Percentiles rank a stretch among this genome's conserved stretches.
phyloP scores from a whole-genome alignment of 2,329 filamentous ascomycete genomes.

The Penicillium sp. region DNA sequence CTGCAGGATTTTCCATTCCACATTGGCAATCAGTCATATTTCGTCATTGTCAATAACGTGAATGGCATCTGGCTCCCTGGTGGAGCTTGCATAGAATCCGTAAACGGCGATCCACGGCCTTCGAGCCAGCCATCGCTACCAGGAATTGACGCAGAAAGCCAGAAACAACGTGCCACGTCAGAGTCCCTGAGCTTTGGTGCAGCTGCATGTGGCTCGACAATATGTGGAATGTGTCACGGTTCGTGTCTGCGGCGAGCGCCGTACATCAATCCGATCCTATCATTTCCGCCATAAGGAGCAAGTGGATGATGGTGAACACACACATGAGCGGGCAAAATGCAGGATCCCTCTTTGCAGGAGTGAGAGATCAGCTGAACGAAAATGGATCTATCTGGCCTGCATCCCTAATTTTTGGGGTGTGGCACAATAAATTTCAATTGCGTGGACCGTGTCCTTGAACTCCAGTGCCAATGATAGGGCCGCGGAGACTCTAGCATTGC shows the following conservation, averaged over 20 bases:
- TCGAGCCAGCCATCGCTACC: constrained; percentile 23
- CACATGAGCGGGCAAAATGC: constrained; percentile 37
- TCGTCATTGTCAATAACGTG: constrained; percentile 10
- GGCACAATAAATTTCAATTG: constrained; percentile 20
- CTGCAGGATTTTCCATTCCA: constrained; percentile 5
- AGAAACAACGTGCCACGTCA: constrained; percentile 41
- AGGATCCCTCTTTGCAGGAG: constrained; percentile 39
- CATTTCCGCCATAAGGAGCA: constrained; percentile 25
- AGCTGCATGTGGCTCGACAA: constrained; percentile 36
- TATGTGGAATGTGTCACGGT: constrained; percentile 34
- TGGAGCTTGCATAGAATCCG: constrained; percentile 13
- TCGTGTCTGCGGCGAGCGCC: constrained; percentile 32
- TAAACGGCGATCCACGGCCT: constrained; percentile 21
- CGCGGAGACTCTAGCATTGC: constrained; percentile 31
- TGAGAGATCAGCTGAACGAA: constrained; percentile 42
- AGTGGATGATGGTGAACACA: constrained; percentile 31
- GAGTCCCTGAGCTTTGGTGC: constrained; percentile 38
- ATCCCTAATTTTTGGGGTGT: constrained; percentile 14
- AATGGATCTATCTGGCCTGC: constrained; percentile 24
- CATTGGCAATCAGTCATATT: constrained; percentile 6
- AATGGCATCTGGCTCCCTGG: constrained; percentile 8
- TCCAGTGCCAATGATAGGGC: constrained; percentile 30
- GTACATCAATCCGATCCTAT: constrained; percentile 32
- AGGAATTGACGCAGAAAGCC: constrained; percentile 26
- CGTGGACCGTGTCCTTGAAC: constrained; percentile 17